Evolutionary conservation across 2,329 filamentous ascomycete genomes (phyloP).

Genomic region (Epichloe bromicola): DNA sequence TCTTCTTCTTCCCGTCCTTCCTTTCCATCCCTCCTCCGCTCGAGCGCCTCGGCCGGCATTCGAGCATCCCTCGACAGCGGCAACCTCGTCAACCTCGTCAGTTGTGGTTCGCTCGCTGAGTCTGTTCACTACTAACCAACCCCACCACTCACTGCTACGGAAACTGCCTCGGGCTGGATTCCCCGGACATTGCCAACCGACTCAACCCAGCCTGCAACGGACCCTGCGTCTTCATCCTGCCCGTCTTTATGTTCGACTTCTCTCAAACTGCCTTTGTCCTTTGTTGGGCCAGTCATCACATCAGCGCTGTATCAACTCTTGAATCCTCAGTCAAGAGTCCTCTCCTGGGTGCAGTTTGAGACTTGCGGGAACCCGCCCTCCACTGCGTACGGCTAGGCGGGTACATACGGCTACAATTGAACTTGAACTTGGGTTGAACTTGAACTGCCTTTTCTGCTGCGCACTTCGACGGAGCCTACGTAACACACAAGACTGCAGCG

Average conservation of each 20-base stretch:
- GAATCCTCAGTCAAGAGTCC: too few species aligned
- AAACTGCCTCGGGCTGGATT: neutral
- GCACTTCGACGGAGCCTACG: constrained; percentile 2
- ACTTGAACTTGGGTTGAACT: neutral
- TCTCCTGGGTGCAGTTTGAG: neutral
- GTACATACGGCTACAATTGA: neutral
- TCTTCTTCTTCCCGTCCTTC: neutral
- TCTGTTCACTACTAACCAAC: neutral
- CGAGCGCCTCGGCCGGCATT: neutral
- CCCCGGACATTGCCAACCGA: neutral
- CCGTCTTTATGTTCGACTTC: neutral
- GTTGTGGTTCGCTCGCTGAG: neutral
- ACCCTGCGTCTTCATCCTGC: neutral
- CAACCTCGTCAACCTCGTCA: neutral
- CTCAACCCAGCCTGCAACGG: neutral
- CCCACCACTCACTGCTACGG: neutral
- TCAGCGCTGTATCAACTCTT: too few species aligned
- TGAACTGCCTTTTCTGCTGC: neutral
- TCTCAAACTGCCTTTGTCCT: neutral
- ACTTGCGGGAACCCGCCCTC: neutral
- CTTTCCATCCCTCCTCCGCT: neutral
- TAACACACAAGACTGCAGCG: constrained; percentile 12
- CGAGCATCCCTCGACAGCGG: neutral
- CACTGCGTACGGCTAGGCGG: neutral
- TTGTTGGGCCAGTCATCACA: neutral